Evolutionary conservation across 352 stramenopile genomes (phyloP).

Genomic region (Globisporangium barbulae): DNA sequence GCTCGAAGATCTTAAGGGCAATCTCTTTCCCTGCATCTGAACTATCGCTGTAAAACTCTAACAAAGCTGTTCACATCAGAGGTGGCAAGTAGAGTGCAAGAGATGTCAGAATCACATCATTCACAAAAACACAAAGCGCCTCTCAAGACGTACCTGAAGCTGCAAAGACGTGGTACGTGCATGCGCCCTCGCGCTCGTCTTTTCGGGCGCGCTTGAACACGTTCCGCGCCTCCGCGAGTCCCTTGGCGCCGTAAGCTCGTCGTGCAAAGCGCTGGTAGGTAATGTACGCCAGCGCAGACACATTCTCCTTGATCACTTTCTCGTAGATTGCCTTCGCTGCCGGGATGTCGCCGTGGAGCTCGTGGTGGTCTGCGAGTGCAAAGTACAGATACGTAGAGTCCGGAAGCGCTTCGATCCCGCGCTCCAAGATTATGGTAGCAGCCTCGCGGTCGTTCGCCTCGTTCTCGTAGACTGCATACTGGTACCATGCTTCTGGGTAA

Average conservation of each 20-base stretch:
- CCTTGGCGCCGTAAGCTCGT: conserved; percentile 71
- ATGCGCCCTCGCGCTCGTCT: conserved; percentile 77
- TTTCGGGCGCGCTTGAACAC: conserved; percentile 84
- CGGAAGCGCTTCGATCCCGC: conserved; percentile 69
- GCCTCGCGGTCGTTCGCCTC: conserved; percentile 71
- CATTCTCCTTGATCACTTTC: conserved; percentile 68
- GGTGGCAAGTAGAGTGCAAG: conserved; percentile 1
- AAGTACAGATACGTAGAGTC: conserved; percentile 82
- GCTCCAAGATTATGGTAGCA: conserved; percentile 62
- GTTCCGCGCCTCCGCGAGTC: conserved; percentile 64
- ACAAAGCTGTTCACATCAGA: conserved; percentile 37
- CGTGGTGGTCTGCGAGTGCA: conserved; percentile 77
- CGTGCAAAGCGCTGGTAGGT: conserved; percentile 83
- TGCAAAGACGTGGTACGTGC: conserved; percentile 81
- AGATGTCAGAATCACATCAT: conserved; percentile 11
- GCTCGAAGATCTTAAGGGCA: conserved; percentile 87
- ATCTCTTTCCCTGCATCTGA: conserved; percentile 82
- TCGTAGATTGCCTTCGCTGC: conserved; percentile 82
- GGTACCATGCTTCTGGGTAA: conserved; percentile 83
- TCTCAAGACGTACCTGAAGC: conserved; percentile 50
- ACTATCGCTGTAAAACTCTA: conserved; percentile 87
- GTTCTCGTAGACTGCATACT: conserved; percentile 81
- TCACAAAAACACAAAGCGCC: not conserved
- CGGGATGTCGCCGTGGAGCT: conserved; percentile 58
- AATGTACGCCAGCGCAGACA: conserved; percentile 77